phyloP scores from a whole-genome alignment of 116 monocot genomes.

The Posidonia oceanica region DNA sequence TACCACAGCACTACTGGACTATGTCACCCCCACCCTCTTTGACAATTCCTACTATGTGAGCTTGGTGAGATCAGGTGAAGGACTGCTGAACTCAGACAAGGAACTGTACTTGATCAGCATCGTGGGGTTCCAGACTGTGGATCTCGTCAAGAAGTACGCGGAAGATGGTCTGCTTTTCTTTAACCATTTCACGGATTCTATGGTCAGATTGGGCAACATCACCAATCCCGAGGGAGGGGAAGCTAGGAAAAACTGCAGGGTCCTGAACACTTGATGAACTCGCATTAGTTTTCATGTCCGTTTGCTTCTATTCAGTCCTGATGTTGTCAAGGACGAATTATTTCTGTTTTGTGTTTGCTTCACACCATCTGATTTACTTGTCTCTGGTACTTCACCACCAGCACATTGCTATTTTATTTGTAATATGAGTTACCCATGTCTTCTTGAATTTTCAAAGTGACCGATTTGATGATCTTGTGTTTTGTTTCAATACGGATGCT shows the following conservation, averaged over 20 bases:
- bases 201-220: constrained; percentile 86
- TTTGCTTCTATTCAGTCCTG: too few species aligned
- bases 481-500: too few species aligned
- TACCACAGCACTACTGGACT: constrained; percentile 35
- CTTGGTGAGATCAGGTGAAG: constrained; percentile 42
- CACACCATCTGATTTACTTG: too few species aligned
- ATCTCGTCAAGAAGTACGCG: constrained; percentile 41
- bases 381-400: too few species aligned
- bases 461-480: too few species aligned
- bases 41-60: constrained; percentile 56
- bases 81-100: constrained; percentile 84
- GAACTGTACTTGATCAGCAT: constrained; percentile 65
- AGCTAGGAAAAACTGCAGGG: constrained; percentile 69
- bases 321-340: too few species aligned
- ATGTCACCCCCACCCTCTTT: constrained; percentile 44
- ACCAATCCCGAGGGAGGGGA: constrained; percentile 72
- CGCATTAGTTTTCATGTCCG: too few species aligned
- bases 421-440: too few species aligned
- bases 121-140: constrained; percentile 31
- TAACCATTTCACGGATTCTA: constrained; percentile 63
- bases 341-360: too few species aligned
- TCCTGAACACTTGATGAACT: constrained; percentile 33
- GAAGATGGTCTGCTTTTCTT: constrained; percentile 45
- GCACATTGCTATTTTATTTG: too few species aligned
- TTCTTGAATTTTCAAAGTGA: too few species aligned